phyloP scores from a whole-genome alignment of 495 filamentous ascomycete species.

The Xylaria telfairii region DNA sequence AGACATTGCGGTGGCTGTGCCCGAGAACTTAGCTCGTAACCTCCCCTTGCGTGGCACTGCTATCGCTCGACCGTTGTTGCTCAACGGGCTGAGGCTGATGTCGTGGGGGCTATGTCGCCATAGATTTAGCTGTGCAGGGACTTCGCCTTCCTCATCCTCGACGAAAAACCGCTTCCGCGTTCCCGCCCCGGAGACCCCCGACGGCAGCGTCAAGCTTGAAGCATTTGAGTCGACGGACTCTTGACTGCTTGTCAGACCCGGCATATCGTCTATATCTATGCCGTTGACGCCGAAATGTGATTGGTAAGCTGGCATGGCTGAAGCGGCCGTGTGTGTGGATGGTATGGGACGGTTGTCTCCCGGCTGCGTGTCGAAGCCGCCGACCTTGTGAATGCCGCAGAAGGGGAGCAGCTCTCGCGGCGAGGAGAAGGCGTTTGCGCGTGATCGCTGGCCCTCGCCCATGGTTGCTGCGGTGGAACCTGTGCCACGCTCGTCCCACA shows the following conservation, averaged over 20 bases:
- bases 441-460: constrained; percentile 34
- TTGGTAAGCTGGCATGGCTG: constrained; percentile 19
- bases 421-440: constrained; percentile 38
- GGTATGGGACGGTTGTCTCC: constrained; percentile 5
- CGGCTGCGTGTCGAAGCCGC: constrained; percentile 58
- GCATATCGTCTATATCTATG: constrained; percentile 33
- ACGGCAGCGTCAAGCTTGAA: constrained; percentile 1
- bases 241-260: constrained; percentile 48
- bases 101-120: constrained; percentile 35
- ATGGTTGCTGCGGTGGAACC: constrained; percentile 11
- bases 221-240: constrained; percentile 41
- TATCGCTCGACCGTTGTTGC: constrained; percentile 41
- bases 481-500: constrained; percentile 47
- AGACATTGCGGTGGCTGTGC: constrained; percentile 19
- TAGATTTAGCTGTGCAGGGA: constrained; percentile 18
- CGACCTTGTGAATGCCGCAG: constrained; percentile 74
- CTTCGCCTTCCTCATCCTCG: constrained; percentile 39
- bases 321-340: neutral
- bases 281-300: constrained; percentile 26
- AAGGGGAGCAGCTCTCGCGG: constrained; percentile 72
- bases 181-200: constrained; percentile 6
- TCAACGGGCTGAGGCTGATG: constrained; percentile 33
- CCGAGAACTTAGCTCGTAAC: constrained; percentile 18
- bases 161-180: constrained; percentile 50
- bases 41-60: constrained; percentile 45